A percentile compares a stretch with the other conserved stretches of the same genome.
phyloP scores from a whole-genome alignment of 345 rosid genomes.

The Citrus hindsii region DNA sequence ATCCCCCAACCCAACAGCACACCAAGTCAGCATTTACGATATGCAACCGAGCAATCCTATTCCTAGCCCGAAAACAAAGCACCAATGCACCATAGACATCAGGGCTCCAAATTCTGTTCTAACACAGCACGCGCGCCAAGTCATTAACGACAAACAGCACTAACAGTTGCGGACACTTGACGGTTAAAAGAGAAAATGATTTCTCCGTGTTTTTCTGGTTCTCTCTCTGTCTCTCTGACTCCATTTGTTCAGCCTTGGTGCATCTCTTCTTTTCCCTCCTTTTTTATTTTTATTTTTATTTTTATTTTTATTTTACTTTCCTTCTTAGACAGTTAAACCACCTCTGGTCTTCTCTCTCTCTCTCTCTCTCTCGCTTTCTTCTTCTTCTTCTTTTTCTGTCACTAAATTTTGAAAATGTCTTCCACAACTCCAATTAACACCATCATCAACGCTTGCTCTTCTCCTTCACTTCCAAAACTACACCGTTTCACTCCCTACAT shows the following conservation, averaged over 20 bases:
- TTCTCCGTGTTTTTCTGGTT: no score
- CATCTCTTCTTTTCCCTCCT: no score
- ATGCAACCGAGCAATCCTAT: not conserved
- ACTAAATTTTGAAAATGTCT: constrained; percentile 40
- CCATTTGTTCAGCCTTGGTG: no score
- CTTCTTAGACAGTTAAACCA: no score
- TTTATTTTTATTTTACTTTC: no score
- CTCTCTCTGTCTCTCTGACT: no score
- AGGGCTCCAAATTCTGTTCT: not conserved
- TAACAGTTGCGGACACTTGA: no score
- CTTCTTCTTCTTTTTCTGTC: not conserved
- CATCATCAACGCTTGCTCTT: constrained; percentile 13
- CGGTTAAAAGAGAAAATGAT: no score
- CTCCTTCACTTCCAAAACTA: constrained; percentile 27
- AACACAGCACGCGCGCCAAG: no score
- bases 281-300: no score
- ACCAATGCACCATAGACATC: not conserved
- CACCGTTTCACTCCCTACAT: constrained; percentile 13
- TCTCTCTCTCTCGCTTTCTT: constrained; percentile 7
- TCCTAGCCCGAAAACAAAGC: not conserved
- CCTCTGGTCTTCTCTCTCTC: no score
- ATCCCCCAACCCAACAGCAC: not conserved
- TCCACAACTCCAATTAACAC: constrained; percentile 22
- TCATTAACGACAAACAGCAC: no score
- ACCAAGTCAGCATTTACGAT: not conserved